Evolutionary conservation across 2,329 filamentous ascomycete genomes (phyloP), one percentile per base, ranked within the genome.

Genomic region (Cordyceps fumosorosea): DNA sequence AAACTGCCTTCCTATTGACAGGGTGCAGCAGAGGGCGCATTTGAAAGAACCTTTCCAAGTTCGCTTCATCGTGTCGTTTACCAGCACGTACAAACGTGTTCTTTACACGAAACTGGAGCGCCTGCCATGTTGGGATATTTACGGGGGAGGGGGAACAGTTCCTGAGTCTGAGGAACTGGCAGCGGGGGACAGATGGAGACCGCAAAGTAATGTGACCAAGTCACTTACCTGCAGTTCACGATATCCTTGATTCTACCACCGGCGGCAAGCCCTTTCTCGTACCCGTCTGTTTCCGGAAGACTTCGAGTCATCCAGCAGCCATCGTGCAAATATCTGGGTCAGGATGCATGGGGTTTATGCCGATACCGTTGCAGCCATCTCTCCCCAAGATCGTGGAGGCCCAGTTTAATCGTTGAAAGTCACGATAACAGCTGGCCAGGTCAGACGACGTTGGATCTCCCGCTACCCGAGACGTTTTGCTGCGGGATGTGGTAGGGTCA

Each of bases 311-410:
- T 24, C n/a, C 51, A 29, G 37, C 6, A 6, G 29, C 22, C 51
- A n/a, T 55, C 26, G 26, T n/a, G 16, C 20, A 37, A 20, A 53
- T 42, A 18, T 57, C 47, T 45, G 50, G 58, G 58, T 55, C 51
- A 3, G 47, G 20, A 47, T 48, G 42, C 42, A 44, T 60, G 29
- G 40, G 51, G 29, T 48, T 60, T 11, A 24, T 32, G 42, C 29
- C 37, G 54, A 57, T 52, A 53, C 60, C 54, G 54, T 62, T 57
- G 47, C 54, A 62, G 54, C 14, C 53, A 62, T 62, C 60, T 62
- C 47, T 57, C 60, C 29, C 54, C 53, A 44, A 14, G 60, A 62
- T 62, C 54, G 54, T 62, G 34, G 2, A 45, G 60, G 54, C 60
- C 60, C 60, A 62, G 14, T 62, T 62, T 57, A 47, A 52, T 62